Conservation (phyloP, 345 rosid genomes). For the Salix arbutifolia region DNA sequence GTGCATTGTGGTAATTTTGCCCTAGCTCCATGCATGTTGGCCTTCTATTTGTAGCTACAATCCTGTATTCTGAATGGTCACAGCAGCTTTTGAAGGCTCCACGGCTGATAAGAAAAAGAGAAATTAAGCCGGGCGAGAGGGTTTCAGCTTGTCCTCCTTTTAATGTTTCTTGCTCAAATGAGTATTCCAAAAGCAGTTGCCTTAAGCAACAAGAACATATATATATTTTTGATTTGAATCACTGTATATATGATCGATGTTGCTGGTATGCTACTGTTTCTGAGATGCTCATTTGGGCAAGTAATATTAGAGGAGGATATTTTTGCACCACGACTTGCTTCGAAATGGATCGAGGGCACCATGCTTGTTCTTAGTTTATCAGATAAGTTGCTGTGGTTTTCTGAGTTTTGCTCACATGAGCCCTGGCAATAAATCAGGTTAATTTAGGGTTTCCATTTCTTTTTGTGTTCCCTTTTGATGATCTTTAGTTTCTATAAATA, state of each 20-base stretch:
- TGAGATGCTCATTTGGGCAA: constrained; percentile 45
- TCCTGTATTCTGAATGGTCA: not conserved
- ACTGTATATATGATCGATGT: not conserved
- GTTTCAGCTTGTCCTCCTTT: constrained; percentile 4
- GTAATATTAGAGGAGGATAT: constrained; percentile 33
- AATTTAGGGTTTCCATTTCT: not conserved
- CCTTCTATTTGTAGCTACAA: constrained; percentile 7
- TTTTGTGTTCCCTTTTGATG: not conserved
- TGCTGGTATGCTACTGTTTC: constrained; percentile 15
- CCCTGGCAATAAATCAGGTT: not conserved
- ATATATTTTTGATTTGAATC: not conserved
- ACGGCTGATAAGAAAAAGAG: not conserved
- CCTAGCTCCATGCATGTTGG: not conserved
- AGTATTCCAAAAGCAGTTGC: constrained; percentile 40
- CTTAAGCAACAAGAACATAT: not conserved
- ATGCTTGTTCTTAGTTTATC: not conserved
- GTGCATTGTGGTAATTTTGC: not conserved
- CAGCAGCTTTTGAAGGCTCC: not conserved
- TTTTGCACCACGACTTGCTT: not conserved
- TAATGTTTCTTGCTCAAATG: constrained; percentile 59
- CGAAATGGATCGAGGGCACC: not conserved
- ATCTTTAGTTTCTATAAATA: not conserved
- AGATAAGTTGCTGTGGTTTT: not conserved
- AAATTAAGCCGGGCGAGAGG: not conserved
- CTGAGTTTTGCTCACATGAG: not conserved